Evolutionary conservation across 192 early-diverging fungal species (phyloP), one percentile per base, ranked within the genome.

Genomic region (Entomortierella chlamydospora): DNA sequence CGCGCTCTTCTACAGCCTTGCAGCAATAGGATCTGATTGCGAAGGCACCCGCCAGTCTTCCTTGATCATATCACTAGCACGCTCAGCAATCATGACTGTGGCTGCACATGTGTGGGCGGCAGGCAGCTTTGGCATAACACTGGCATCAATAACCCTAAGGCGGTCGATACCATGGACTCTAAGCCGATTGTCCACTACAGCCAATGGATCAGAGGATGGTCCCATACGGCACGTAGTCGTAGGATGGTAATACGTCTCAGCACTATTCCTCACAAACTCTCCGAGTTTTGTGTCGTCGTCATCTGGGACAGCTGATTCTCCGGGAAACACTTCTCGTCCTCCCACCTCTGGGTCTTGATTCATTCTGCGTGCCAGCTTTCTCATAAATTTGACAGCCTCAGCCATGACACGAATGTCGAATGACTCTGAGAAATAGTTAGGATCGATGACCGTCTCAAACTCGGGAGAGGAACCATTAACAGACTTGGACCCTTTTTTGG

Each of bases 31-130:
- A 2, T 53, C 60, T 4, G 42, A 4, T 13, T 17, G 39, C 22
- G 15, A 13, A 61, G 39, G 23, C 18, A 17, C 34, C 34, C 10
- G 34, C 71, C 62, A 72, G 33, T 72, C 70, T 45, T 72, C 71
- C 54, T 73, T 73, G 37, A 73, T 73, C 9, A 60, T 42, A 42
- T 73, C 71, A 41, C 62, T 63, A 2, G 62, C 62, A 17, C 57
- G 29, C 50, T 77, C 73, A 20, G 65, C 73, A 50, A 77, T 68
- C 73, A 77, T 68, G 11, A 77, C 73, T 4, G 65, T 68, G 8
- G 73, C 60, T 0, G 73, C 65, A 37, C 73, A 77, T 3, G 73
- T 68, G 31, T 68, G 73, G 11, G 58, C 65, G 23, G 65, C 73
- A 6, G 64, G 56, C 1, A 77, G 33, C 57, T 77, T 67, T 39